These are phyloP conservation scores for Populus davidiana DNA, from an alignment of 345 rosid species.

Conservation along the genomic window DNA sequence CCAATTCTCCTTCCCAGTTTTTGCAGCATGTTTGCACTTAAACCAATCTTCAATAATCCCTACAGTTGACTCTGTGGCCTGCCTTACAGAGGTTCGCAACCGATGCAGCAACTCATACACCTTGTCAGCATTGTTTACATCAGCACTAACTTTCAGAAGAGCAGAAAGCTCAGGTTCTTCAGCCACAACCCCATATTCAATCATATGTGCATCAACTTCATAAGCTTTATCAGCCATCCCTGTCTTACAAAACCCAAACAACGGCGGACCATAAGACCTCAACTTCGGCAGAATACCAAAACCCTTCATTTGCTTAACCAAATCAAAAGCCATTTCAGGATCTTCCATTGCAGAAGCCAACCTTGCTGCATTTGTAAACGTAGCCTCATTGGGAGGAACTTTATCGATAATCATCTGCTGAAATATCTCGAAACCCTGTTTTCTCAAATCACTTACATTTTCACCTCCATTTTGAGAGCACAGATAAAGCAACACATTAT, in stretches of 20 bases:
- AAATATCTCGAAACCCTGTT: conserved; percentile 79
- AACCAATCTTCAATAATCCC: conserved; percentile 71
- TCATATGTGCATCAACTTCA: conserved; percentile 83
- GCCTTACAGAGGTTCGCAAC: conserved; percentile 68
- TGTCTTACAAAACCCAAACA: conserved; percentile 70
- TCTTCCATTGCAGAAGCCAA: conserved; percentile 73
- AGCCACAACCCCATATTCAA: conserved; percentile 59
- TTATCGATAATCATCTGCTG: conserved; percentile 64
- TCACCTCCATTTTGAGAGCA: conserved; percentile 51
- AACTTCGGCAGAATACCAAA: conserved; percentile 64
- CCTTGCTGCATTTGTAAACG: conserved; percentile 80
- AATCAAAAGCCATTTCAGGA: conserved; percentile 83
- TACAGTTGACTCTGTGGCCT: conserved; percentile 58
- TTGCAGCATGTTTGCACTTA: conserved; percentile 51
- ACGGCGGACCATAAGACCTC: conserved; percentile 84
- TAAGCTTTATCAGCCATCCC: conserved; percentile 66
- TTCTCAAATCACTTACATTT: conserved; percentile 28
- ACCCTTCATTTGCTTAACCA: conserved; percentile 75
- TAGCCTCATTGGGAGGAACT: conserved; percentile 77
- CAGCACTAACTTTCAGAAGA: conserved; percentile 63
- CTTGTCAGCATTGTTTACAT: conserved; percentile 44
- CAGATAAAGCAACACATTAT: conserved; percentile 70
- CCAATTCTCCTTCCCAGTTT: conserved; percentile 55
- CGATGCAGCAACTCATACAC: conserved; percentile 79
- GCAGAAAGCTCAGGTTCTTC: conserved; percentile 90